Conservation (phyloP, 108 stramenopile species). For the Cyclotella atomus region DNA sequence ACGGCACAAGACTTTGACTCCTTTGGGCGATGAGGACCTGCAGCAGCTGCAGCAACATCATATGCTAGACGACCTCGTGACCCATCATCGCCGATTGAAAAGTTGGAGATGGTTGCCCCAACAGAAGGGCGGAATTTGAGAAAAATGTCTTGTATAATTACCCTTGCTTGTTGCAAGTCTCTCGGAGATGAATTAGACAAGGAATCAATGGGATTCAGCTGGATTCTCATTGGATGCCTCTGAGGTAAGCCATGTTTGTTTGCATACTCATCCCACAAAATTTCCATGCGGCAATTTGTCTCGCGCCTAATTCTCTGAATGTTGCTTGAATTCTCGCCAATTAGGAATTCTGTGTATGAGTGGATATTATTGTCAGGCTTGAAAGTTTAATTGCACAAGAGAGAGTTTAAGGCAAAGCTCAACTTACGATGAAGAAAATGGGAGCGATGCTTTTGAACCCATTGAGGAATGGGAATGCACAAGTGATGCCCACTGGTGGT, state of each 20-base stretch:
- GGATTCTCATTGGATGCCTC: not conserved
- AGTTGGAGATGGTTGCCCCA: not conserved
- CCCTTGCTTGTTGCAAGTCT: not conserved
- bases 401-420: not conserved
- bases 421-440: not conserved
- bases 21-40: conserved; percentile 4
- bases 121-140: not conserved
- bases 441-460: not conserved
- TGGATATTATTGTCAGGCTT: not conserved
- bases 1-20: not conserved
- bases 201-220: not conserved
- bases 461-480: not conserved
- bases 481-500: not conserved
- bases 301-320: too few relatives aligned
- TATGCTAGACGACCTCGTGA: conserved; percentile 7
- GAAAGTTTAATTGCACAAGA: not conserved
- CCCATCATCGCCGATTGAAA: conserved; percentile 5
- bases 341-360: too few relatives aligned
- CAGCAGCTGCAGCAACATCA: not conserved
- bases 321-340: too few relatives aligned
- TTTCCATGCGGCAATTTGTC: too few relatives aligned
- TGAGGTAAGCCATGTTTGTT: too few relatives aligned
- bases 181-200: not conserved
- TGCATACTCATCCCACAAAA: too few relatives aligned
- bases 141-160: not conserved